Percentiles rank a stretch among this genome's conserved stretches.
phyloP scores from a whole-genome alignment of 2,329 filamentous ascomycete genomes.

The Colletotrichum costaricense region DNA sequence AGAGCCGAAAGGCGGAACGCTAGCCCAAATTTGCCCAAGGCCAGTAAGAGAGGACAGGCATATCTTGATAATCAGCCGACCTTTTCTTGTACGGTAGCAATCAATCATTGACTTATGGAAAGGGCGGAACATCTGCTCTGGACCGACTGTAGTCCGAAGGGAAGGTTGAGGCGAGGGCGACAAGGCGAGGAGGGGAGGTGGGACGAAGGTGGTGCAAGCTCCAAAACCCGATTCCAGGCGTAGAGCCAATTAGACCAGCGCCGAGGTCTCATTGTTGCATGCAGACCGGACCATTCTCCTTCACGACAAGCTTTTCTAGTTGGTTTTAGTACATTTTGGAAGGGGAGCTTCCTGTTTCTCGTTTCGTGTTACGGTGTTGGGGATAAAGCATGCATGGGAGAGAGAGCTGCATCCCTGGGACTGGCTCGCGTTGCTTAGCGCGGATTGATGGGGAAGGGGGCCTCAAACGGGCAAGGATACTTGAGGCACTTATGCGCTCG shows the following conservation, averaged over 20 bases:
- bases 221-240: background rate
- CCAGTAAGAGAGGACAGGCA: conserved; percentile 4
- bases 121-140: background rate
- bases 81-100: background rate
- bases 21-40: background rate
- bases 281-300: background rate
- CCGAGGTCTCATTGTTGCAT: conserved; percentile 1
- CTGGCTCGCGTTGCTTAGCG: conserved; percentile 2
- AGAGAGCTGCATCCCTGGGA: conserved; percentile 2
- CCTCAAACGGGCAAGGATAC: background rate
- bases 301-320: conserved; percentile 15
- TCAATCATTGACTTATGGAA: background rate
- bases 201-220: background rate
- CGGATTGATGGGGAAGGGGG: background rate
- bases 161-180: conserved; percentile 14
- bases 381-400: background rate
- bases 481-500: background rate
- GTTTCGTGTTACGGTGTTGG: background rate
- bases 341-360: background rate
- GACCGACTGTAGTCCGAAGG: background rate
- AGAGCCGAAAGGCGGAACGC: conserved; percentile 6
- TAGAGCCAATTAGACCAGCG: background rate
- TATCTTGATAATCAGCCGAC: conserved; percentile 29
- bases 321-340: background rate
- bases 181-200: background rate